A percentile compares a stretch with the other conserved stretches of the same genome.
Evolutionary conservation across 2,329 filamentous ascomycete species (phyloP).

Genomic region (Cladosporium colombiae): DNA sequence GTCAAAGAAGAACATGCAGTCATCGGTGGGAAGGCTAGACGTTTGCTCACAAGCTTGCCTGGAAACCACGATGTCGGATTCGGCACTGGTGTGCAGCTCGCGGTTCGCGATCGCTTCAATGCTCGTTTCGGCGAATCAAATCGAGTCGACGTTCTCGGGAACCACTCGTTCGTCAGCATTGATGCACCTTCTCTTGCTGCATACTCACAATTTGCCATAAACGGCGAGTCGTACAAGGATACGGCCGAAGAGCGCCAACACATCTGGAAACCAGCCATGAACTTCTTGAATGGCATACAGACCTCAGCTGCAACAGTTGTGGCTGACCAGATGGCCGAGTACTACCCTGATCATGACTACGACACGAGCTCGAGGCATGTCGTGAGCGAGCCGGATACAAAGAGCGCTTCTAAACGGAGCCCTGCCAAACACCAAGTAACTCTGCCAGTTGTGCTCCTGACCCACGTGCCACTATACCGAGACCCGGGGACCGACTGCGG

Average conservation of each 20-base stretch:
- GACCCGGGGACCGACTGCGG: constrained; percentile 83
- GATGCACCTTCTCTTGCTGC: constrained; percentile 89
- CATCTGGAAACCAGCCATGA: constrained; percentile 74
- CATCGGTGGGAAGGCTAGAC: constrained; percentile 67
- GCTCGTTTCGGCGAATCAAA: constrained; percentile 91
- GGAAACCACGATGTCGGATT: constrained; percentile 97
- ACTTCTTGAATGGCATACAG: constrained; percentile 72
- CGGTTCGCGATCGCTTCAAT: constrained; percentile 80
- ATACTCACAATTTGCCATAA: constrained; percentile 56
- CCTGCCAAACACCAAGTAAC: constrained; percentile 43
- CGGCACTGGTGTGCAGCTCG: constrained; percentile 76
- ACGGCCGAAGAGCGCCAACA: constrained; percentile 26
- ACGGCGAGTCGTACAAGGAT: constrained; percentile 55
- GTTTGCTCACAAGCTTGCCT: constrained; percentile 80
- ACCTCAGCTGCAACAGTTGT: constrained; percentile 67
- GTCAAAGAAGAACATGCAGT: constrained; percentile 57
- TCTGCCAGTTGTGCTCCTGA: constrained; percentile 84
- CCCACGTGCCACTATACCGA: constrained; percentile 87
- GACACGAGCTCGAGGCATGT: background rate
- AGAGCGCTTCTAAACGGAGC: background rate
- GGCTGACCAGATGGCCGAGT: constrained; percentile 60
- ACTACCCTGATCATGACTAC: constrained; percentile 40
- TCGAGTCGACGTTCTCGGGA: constrained; percentile 84
- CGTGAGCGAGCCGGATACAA: background rate
- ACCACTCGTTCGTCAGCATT: constrained; percentile 92